Evolutionary conservation across 164 flowering plant genomes (phyloP).

Genomic region (Berberis thunbergii): DNA sequence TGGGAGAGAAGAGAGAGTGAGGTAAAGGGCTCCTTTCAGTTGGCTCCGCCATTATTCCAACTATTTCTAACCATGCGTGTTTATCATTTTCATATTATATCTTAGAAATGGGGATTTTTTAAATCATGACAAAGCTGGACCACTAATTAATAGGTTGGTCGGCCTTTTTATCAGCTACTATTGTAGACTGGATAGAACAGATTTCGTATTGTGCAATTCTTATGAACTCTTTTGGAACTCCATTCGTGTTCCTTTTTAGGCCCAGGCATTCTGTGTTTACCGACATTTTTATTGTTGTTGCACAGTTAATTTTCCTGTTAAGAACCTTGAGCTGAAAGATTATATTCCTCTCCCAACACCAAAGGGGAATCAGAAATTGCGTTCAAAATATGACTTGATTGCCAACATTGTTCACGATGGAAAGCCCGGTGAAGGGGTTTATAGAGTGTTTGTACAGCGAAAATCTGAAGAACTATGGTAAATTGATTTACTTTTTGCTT

Average conservation of each 20-base stretch:
- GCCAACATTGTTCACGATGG: slow-evolving; percentile 98
- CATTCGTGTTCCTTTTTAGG: background rate
- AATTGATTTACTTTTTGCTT: no score
- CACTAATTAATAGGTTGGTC: background rate
- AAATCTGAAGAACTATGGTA: slow-evolving; percentile 96
- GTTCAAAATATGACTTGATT: slow-evolving; percentile 86
- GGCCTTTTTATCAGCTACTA: background rate
- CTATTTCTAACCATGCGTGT: no score
- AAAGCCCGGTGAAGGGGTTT: slow-evolving; percentile 85
- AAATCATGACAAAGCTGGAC: background rate
- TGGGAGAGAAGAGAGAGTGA: no score
- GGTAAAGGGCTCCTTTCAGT: no score
- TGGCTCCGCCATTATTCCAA: no score
- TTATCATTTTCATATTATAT: no score
- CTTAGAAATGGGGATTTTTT: background rate
- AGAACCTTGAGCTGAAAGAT: slow-evolving; percentile 91
- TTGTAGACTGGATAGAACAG: background rate
- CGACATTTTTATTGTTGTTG: slow-evolving; percentile 7
- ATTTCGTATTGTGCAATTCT: background rate
- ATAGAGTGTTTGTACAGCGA: slow-evolving; percentile 92
- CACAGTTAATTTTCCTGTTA: slow-evolving; percentile 90
- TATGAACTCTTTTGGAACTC: background rate
- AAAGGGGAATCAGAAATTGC: slow-evolving; percentile 47
- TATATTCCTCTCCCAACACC: slow-evolving; percentile 79
- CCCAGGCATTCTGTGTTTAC: background rate